Percentiles rank a stretch among this genome's conserved stretches.
phyloP scores from a whole-genome alignment of 768 basidiomycete genomes.

The Rhodosporidiobolus sp. region DNA sequence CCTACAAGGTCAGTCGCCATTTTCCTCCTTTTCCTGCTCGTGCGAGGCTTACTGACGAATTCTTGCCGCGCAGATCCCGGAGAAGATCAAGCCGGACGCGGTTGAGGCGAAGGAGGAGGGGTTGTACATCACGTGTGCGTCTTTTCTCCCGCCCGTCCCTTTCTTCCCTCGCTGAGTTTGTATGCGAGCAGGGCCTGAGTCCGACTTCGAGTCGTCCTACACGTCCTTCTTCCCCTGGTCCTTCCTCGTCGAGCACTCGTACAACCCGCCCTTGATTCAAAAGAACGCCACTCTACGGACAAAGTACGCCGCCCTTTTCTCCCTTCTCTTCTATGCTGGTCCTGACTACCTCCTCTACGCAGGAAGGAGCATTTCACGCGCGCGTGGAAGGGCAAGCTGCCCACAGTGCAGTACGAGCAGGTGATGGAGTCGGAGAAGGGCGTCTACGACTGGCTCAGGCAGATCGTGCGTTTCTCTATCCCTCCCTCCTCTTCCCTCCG shows the following conservation, averaged over 20 bases:
- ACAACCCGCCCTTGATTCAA: constrained; percentile 61
- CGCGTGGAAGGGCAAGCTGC: constrained; percentile 69
- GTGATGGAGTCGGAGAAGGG: constrained; percentile 69
- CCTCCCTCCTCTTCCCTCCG: background rate
- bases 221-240: constrained; percentile 82
- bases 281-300: background rate
- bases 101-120: constrained; percentile 62
- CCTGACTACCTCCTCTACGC: background rate
- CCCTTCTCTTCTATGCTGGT: no score
- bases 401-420: constrained; percentile 68
- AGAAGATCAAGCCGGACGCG: constrained; percentile 63
- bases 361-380: constrained; percentile 74
- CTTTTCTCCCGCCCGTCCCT: background rate
- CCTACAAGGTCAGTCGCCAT: constrained; percentile 64
- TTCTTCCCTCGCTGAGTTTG: background rate
- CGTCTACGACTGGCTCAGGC: constrained; percentile 73
- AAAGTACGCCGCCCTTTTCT: constrained; percentile 24
- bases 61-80: constrained; percentile 61
- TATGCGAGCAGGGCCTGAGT: constrained; percentile 18
- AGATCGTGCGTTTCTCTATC: constrained; percentile 59
- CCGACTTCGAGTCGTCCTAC: constrained; percentile 60
- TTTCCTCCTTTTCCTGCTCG: background rate
- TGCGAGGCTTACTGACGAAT: background rate
- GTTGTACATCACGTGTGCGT: constrained; percentile 70
- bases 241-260: constrained; percentile 74